Base-by-base conservation (phyloP, 495 filamentous ascomycete genomes). In the Cudoniella acicularis region DNA sequence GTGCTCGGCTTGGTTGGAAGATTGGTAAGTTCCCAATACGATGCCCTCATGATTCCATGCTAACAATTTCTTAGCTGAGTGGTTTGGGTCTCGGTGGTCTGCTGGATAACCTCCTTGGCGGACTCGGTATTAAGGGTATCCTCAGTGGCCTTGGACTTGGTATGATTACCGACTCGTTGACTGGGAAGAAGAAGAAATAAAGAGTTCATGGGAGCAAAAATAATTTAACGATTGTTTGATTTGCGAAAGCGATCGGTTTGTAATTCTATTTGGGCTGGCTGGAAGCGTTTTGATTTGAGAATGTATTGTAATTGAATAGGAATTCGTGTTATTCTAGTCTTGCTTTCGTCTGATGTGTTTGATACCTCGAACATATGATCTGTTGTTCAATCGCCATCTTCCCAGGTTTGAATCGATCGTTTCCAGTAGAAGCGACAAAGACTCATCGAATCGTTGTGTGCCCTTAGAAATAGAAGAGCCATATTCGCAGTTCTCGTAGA, bases 1-100 rank as follows among this genome's bases (percentile, higher is more conserved):
- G 92, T 97, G 8, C 75, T 97, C 2, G 83, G 83, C 1, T 78
- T 97, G 4, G 89, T 96, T 13, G 92, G 90, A 52, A 84, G 83
- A 68, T 70, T 96, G 55, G 71, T 79, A 61, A 64, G 74, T 64
- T 21, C 8, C 45, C 18, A 6, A 6, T 8, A 20, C 20, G 3
- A 8, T 18, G 9, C 9, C 23, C 21, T 52, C 23, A 23, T 30
- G 13, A 4, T 23, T 10, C 16, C 9, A 13, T 21, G 18, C 45
- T 20, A 25, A 21, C 25, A 20, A 13, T 41, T 18, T 48, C 8
- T 20, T 21, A 48, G 45, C 71, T 79, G 59, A 63, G 75, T 65
- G 90, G 87, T 1, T 82, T 96, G 17, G 91, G 91, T 54, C 80
- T 96, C 1, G 91, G 91, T 49, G 86, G 86, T 8, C 64, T 96